phyloP scores from a whole-genome alignment of 176 grass and related monocot species.

The Puccinellia tenuiflora region DNA sequence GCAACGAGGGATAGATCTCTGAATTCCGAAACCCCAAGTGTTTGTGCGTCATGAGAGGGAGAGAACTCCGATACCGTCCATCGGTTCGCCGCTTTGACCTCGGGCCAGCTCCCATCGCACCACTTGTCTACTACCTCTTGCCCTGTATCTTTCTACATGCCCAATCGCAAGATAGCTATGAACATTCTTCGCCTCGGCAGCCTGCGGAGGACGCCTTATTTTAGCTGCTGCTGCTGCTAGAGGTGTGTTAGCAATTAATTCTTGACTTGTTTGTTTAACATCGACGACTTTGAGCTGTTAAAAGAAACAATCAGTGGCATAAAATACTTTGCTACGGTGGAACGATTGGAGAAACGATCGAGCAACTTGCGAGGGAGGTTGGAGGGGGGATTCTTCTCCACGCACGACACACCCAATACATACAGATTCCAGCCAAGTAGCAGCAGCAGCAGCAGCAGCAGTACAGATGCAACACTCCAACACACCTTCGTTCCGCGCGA shows the following conservation, averaged over 20 bases:
- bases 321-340: neutral
- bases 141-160: neutral
- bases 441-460: no score
- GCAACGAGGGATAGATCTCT: neutral
- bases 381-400: neutral
- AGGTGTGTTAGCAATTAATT: neutral
- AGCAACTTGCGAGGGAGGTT: neutral
- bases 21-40: neutral
- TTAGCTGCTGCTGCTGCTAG: neutral
- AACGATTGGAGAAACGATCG: neutral
- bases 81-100: neutral
- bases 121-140: neutral
- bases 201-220: neutral
- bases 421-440: neutral
- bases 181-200: neutral
- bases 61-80: neutral
- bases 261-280: neutral
- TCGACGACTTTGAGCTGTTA: neutral
- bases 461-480: neutral
- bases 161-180: neutral
- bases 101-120: neutral
- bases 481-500: neutral
- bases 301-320: neutral
- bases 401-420: neutral
- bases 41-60: neutral